Evolutionary conservation across 257 asterid genomes (phyloP).

Genomic region (Plectranthus barbatus): DNA sequence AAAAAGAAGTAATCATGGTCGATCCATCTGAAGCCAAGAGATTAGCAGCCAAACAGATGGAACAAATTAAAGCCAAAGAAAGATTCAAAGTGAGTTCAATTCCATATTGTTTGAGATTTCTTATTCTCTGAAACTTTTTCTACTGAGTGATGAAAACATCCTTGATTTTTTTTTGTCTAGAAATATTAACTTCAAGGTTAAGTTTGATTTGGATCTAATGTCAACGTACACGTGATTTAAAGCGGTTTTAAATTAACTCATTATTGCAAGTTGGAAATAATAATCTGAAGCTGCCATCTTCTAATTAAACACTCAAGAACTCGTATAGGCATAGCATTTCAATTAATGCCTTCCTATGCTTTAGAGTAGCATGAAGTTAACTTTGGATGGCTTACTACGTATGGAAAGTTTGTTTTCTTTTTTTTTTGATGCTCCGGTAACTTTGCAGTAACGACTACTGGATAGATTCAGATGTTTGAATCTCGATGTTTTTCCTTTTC

Average conservation of each 20-base stretch:
- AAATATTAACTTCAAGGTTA: background rate
- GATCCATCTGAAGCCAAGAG: conserved; percentile 97
- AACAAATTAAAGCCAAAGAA: conserved; percentile 61
- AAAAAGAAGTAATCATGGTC: conserved; percentile 72
- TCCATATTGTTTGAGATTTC: background rate
- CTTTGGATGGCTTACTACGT: no score
- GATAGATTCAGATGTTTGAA: no score
- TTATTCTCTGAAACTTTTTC: background rate
- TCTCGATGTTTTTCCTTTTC: no score
- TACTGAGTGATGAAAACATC: background rate
- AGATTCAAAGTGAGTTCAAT: conserved; percentile 45
- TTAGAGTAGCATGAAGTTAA: background rate
- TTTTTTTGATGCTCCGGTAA: background rate
- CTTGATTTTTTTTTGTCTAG: background rate
- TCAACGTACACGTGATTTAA: background rate
- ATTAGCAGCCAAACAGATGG: conserved; percentile 92
- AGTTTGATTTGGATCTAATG: background rate
- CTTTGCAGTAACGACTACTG: background rate
- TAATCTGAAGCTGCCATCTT: background rate
- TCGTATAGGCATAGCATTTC: background rate
- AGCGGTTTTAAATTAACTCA: background rate
- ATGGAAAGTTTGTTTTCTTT: no score
- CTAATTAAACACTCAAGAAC: background rate
- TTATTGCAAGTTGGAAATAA: background rate
- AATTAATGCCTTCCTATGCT: background rate